A percentile compares a stretch with the other conserved stretches of the same genome.
These are phyloP conservation scores for Pythium sukuiense DNA, from an alignment of 352 stramenopile genomes.

Conservation along the genomic window DNA sequence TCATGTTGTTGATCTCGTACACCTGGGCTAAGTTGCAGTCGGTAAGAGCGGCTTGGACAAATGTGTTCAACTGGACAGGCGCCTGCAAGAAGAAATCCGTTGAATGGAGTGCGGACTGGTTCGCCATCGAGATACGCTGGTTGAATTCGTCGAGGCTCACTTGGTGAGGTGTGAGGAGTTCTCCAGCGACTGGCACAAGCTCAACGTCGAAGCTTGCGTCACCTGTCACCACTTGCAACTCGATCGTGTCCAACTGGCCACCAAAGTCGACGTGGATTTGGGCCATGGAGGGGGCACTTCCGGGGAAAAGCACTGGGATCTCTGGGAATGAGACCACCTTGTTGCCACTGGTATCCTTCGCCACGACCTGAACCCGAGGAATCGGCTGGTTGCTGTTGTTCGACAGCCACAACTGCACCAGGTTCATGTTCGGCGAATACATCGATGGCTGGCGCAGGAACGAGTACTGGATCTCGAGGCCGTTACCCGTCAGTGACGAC, in stretches of 20 bases:
- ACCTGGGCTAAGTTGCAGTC: constrained; percentile 70
- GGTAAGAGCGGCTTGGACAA: constrained; percentile 52
- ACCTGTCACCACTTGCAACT: constrained; percentile 60
- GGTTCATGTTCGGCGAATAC: constrained; percentile 49
- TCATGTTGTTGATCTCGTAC: constrained; percentile 80
- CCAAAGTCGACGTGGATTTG: constrained; percentile 86
- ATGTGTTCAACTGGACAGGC: constrained; percentile 48
- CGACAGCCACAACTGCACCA: constrained; percentile 43
- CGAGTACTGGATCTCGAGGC: constrained; percentile 42
- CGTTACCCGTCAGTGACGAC: constrained; percentile 27
- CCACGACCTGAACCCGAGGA: constrained; percentile 38
- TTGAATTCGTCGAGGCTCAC: constrained; percentile 75
- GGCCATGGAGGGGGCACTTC: constrained; percentile 67
- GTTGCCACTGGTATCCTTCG: constrained; percentile 12
- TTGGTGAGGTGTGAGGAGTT: constrained; percentile 70
- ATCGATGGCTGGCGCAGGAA: constrained; percentile 46
- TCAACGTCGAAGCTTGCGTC: constrained; percentile 56
- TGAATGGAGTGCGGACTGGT: constrained; percentile 54
- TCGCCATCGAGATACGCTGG: constrained; percentile 58
- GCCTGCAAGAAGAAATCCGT: constrained; percentile 53
- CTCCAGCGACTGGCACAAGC: constrained; percentile 57
- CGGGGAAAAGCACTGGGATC: constrained; percentile 81
- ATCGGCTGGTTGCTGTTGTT: constrained; percentile 43
- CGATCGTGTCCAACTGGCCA: constrained; percentile 62
- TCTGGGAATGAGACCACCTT: constrained; percentile 79